phyloP scores from a whole-genome alignment of 345 rosid genomes.

The Aegle marmelos region DNA sequence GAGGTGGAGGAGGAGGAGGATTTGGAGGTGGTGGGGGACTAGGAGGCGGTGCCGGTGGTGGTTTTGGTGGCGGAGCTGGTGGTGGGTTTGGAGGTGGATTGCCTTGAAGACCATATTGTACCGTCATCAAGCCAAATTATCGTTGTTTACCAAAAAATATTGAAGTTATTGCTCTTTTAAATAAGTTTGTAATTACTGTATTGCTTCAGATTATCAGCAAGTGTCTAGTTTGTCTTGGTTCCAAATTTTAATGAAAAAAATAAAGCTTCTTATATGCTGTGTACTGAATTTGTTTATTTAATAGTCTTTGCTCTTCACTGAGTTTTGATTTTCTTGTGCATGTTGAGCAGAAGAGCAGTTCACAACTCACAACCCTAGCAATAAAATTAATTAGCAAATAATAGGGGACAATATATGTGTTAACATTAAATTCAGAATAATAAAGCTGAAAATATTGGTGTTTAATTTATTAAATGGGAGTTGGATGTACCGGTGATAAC shows the following conservation, averaged over 20 bases:
- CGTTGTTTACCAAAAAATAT: neutral
- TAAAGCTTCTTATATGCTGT: neutral
- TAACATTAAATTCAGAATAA: neutral
- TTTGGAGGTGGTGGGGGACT: conserved; percentile 25
- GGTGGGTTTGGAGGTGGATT: conserved; percentile 33
- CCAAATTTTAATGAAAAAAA: neutral
- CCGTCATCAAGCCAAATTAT: neutral
- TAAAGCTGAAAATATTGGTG: neutral
- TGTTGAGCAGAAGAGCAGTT: neutral
- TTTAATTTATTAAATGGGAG: too few species aligned
- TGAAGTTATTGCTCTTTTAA: neutral
- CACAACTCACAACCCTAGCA: neutral
- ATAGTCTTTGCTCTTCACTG: neutral
- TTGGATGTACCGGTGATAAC: too few species aligned
- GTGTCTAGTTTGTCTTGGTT: neutral
- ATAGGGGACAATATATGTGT: neutral
- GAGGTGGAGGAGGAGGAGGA: conserved; percentile 33
- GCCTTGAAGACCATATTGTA: conserved; percentile 16
- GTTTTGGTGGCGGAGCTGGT: conserved; percentile 22
- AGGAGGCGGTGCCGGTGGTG: conserved; percentile 27
- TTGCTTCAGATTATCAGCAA: neutral
- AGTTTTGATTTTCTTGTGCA: neutral
- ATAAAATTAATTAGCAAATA: neutral
- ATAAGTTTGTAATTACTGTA: neutral
- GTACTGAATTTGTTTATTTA: neutral